Percentiles rank a stretch among this genome's conserved stretches.
Evolutionary conservation across 805 yeast genomes (phyloP).

Genomic region (Lachancea nothofagi): DNA sequence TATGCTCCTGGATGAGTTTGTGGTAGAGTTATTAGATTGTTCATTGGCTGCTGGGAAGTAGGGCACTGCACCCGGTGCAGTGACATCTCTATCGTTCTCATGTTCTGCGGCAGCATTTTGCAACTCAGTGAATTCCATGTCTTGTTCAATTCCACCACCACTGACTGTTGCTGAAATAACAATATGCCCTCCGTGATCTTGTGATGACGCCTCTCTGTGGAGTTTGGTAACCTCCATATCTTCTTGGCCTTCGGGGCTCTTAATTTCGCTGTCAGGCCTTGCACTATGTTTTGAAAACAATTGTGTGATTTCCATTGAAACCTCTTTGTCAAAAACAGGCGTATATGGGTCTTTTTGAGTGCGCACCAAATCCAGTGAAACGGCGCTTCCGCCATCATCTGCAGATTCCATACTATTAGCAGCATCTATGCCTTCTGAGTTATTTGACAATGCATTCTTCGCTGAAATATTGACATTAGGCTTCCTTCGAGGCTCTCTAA

Average conservation of each 20-base stretch:
- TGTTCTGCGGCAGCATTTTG: neutral
- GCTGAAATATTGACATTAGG: neutral
- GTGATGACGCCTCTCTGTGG: neutral
- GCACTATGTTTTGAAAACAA: slow-evolving; percentile 16
- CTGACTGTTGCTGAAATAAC: neutral
- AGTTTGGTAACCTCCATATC: slow-evolving; percentile 7
- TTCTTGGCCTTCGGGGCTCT: neutral
- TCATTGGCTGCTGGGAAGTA: too few relatives aligned
- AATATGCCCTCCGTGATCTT: neutral
- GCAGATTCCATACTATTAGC: too few relatives aligned
- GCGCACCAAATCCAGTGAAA: neutral
- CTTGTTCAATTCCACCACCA: neutral
- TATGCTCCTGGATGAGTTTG: neutral
- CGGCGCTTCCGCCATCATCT: neutral
- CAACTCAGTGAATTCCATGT: neutral
- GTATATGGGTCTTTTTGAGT: slow-evolving; percentile 1
- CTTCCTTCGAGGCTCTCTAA: slow-evolving; percentile 23
- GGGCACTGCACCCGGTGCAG: too few relatives aligned
- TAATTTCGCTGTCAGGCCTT: slow-evolving; percentile 1
- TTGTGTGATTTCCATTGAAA: slow-evolving; percentile 24
- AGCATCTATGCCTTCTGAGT: neutral
- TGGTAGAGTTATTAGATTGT: too few relatives aligned
- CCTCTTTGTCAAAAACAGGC: slow-evolving; percentile 14
- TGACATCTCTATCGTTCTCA: neutral
- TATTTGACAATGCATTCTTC: neutral